Evolutionary conservation across 2,329 filamentous ascomycete species (phyloP).

Genomic region (Penicillium sp.): DNA sequence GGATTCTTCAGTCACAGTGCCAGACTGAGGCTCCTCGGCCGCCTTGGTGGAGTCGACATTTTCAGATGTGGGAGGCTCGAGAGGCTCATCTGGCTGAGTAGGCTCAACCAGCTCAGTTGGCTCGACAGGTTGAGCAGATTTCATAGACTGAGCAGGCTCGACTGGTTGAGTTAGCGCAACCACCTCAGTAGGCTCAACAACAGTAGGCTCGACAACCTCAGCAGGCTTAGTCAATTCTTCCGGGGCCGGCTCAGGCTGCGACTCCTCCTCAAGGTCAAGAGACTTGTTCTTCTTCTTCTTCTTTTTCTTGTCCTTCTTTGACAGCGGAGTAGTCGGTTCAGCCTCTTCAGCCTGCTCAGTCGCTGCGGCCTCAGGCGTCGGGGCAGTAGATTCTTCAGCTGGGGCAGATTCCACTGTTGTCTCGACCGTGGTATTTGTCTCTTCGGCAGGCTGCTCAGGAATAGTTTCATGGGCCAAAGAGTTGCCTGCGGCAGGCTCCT

Average conservation of each 20-base stretch:
- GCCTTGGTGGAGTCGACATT: neutral
- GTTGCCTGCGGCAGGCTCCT: slow-evolving; percentile 6
- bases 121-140: neutral
- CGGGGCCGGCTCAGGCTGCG: slow-evolving; percentile 1
- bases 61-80: neutral
- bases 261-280: slow-evolving; percentile 10
- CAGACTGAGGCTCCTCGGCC: neutral
- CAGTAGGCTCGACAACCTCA: neutral
- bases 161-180: neutral
- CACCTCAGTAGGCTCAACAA: neutral
- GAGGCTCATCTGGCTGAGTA: neutral
- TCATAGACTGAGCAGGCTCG: neutral
- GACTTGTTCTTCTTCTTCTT: slow-evolving; percentile 28
- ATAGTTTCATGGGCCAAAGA: neutral
- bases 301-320: slow-evolving; percentile 27
- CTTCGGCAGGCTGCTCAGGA: slow-evolving; percentile 2
- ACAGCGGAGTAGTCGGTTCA: slow-evolving; percentile 2
- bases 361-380: neutral
- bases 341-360: neutral
- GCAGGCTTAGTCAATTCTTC: slow-evolving; percentile 3
- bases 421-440: neutral
- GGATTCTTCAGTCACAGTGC: slow-evolving; percentile 6
- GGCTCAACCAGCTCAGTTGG: slow-evolving; percentile 2
- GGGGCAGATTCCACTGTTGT: neutral
- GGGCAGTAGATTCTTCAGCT: neutral